These are phyloP conservation scores for Dacryopinax primogenitus DNA, from an alignment of 768 basidiomycete species.

Conservation along the genomic window DNA sequence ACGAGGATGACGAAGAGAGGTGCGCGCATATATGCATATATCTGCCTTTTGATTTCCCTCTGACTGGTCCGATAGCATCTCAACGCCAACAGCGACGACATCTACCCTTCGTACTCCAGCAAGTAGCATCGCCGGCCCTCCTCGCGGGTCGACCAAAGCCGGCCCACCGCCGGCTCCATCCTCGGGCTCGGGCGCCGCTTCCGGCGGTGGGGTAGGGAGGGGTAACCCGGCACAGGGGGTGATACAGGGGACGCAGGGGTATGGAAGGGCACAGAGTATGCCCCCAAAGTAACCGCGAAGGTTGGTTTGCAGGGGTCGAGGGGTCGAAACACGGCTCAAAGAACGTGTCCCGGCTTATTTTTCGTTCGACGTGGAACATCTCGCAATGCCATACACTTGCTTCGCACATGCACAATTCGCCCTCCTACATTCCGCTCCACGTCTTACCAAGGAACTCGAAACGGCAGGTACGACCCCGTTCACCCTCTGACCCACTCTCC, in stretches of 20 bases:
- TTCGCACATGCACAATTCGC: too few relatives aligned
- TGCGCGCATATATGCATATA: not conserved
- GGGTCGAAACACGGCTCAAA: not conserved
- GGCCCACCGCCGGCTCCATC: not conserved
- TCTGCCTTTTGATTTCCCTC: not conserved
- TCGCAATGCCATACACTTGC: too few relatives aligned
- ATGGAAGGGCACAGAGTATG: not conserved
- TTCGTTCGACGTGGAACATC: not conserved
- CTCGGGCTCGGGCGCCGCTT: not conserved
- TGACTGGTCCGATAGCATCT: not conserved
- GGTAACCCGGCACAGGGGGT: not conserved
- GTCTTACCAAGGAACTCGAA: too few relatives aligned
- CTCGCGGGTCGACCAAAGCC: not conserved
- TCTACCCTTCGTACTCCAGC: not conserved
- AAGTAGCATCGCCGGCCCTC: not conserved
- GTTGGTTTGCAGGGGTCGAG: not conserved
- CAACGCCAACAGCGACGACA: constrained; percentile 1
- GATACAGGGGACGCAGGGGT: not conserved
- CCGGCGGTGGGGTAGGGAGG: too few relatives aligned
- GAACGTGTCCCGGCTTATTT: not conserved
- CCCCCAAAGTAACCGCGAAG: not conserved
- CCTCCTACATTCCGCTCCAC: too few relatives aligned
- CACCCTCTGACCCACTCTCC: too few relatives aligned
- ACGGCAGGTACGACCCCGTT: too few relatives aligned
- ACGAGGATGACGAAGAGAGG: constrained; percentile 7